Evolutionary conservation across 169 alveolate genomes (phyloP), one percentile per base, ranked within the genome.

Genomic region (Cryptosporidium parvum): DNA sequence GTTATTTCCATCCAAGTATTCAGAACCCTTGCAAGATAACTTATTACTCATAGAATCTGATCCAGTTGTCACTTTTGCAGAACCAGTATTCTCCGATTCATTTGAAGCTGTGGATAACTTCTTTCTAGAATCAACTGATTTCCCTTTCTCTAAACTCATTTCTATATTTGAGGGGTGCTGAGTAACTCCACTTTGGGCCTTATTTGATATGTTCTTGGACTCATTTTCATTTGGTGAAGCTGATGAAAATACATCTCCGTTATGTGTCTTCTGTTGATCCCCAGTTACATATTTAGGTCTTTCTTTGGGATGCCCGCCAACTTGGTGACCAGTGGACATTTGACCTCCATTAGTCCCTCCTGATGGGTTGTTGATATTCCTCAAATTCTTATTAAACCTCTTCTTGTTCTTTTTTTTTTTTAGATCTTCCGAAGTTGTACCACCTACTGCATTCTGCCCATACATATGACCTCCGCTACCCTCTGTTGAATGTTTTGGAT

Each of bases 201-300:
- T 39, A 23, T 42, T 45, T 33, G 62, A 26, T 45, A 42, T 18
- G 23, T 69, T 69, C 42, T 12, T 69, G 1, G 84, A 23, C 9
- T 69, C 84, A 29, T 69, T 69, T 39, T 69, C 84, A 69, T 69
- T 39, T 16, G 72, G 72, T 1, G 16, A 65, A 7, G 42, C 10
- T n/a, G 48, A 7, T 0, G 84, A 23, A 51, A 23, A n/a, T 23
- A 1, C 37, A 0, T 23, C 58, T 42, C 44, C 58, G 1, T n/a
- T 10, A 51, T 42, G 84, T 10, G 67, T 26, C 37, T n/a, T 56
- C n/a, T 8, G 18, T n/a, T 56, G 67, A 2, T 56, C 67, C 14
- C 51, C 72, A 37, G 21, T 3, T 2, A 23, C 48, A 29, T 65
- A 33, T 37, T 65, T 65, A 52, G 12, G 26, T 21, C 62, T 69